Evolutionary conservation across 2,329 filamentous ascomycete genomes (phyloP).

Genomic region (Fusarium domesticum): DNA sequence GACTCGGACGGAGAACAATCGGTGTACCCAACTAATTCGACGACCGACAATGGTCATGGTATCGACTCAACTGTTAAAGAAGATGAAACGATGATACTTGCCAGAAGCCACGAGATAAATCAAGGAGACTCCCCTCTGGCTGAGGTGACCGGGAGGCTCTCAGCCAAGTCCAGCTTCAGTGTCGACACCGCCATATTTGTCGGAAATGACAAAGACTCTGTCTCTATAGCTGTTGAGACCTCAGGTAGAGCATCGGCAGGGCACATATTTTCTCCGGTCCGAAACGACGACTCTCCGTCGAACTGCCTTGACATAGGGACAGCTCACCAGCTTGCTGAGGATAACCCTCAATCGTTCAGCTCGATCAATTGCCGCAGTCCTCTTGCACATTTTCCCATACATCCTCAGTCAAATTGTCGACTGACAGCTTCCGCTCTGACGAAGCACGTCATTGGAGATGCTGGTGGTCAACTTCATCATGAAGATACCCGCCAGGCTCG

Average conservation of each 20-base stretch:
- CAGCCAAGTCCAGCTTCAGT: neutral
- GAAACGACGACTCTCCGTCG: neutral
- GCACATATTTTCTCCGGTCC: neutral
- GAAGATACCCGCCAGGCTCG: conserved; percentile 17
- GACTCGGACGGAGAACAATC: neutral
- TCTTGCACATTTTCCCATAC: conserved; percentile 30
- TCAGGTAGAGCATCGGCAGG: neutral
- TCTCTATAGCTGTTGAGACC: neutral
- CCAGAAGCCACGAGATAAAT: neutral
- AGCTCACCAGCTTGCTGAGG: conserved; percentile 4
- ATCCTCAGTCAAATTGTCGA: conserved; percentile 19
- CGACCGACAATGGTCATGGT: neutral
- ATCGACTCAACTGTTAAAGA: neutral
- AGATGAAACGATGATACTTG: neutral
- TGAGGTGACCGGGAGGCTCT: neutral
- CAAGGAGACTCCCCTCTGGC: neutral
- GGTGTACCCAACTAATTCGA: neutral
- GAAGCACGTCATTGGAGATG: conserved; percentile 22
- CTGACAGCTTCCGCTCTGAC: conserved; percentile 26
- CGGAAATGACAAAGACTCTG: neutral
- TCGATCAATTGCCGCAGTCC: conserved; percentile 19
- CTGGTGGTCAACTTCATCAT: conserved; percentile 21
- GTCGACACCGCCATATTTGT: neutral
- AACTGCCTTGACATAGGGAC: conserved; percentile 6
- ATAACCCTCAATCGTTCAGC: conserved; percentile 11